A percentile compares a stretch with the other conserved stretches of the same genome.
These are phyloP conservation scores for Aechmea fasciata DNA, from an alignment of 176 grass and related monocot species.

Conservation along the genomic window DNA sequence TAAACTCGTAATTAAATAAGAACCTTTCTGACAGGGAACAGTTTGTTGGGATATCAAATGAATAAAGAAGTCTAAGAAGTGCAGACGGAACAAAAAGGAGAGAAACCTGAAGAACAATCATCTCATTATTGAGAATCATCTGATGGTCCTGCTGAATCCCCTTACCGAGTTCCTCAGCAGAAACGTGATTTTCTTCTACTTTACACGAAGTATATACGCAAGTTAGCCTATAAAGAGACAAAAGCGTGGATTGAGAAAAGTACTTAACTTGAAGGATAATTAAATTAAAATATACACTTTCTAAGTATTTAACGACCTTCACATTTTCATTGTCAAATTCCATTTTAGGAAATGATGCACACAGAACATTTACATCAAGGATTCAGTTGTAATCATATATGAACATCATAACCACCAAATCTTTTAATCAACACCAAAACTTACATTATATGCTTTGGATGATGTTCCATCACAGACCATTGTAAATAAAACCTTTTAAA, in stretches of 20 bases:
- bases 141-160: conserved; percentile 91
- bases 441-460: no score
- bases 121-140: conserved; percentile 93
- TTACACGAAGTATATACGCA: conserved; percentile 96
- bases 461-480: no score
- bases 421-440: no score
- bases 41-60: neutral
- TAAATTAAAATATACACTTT: neutral
- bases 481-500: no score
- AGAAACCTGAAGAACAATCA: conserved; percentile 73
- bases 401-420: no score
- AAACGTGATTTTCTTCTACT: conserved; percentile 99
- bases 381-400: no score
- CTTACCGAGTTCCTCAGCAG: conserved; percentile 94
- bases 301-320: neutral
- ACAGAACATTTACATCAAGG: no score
- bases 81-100: conserved; percentile 6
- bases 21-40: conserved; percentile 6
- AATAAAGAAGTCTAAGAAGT: conserved; percentile 13
- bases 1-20: conserved; percentile 46
- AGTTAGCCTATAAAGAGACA: conserved; percentile 69
- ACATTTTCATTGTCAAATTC: no score
- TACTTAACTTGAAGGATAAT: neutral
- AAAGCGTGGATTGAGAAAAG: conserved; percentile 3
- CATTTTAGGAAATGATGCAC: no score